Percentiles rank a stretch among this genome's conserved stretches.
phyloP scores from a whole-genome alignment of 768 basidiomycete species.

The Calocera viscosa region DNA sequence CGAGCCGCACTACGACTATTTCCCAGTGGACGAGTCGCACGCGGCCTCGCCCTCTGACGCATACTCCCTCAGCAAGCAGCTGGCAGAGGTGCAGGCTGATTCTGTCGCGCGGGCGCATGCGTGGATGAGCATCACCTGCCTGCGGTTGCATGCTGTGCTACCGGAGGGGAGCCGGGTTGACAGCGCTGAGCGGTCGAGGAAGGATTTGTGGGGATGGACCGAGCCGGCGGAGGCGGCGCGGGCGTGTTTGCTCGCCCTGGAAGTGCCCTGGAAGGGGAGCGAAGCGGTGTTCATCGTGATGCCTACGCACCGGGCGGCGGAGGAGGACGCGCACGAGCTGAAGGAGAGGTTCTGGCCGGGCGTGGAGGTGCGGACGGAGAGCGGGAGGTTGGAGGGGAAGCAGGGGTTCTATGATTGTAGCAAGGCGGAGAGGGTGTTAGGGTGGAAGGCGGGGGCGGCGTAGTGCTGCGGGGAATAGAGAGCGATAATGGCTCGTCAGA shows the following conservation, averaged over 20 bases:
- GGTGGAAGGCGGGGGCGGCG: conserved; percentile 15
- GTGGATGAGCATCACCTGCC: conserved; percentile 13
- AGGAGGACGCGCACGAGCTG: conserved; percentile 9
- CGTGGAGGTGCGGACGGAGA: conserved; percentile 11
- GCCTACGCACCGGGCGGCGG: conserved; percentile 5
- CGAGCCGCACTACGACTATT: conserved; percentile 12
- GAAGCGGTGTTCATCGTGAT: conserved; percentile 14
- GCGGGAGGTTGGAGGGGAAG: background rate
- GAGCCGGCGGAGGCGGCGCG: conserved; percentile 9
- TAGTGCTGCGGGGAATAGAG: background rate
- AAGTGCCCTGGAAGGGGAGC: conserved; percentile 15
- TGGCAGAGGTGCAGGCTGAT: conserved; percentile 14
- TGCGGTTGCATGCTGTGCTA: conserved; percentile 14
- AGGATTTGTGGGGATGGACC: conserved; percentile 16
- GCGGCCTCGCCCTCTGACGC: conserved; percentile 12
- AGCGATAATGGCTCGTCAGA: too few species aligned
- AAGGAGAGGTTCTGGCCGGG: conserved; percentile 12
- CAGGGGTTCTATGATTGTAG: conserved; percentile 15
- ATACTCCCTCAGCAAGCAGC: conserved; percentile 14
- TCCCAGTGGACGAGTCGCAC: conserved; percentile 15
- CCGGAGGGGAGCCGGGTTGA: background rate
- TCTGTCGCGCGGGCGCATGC: conserved; percentile 12
- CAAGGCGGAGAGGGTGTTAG: conserved; percentile 15
- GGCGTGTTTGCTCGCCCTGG: conserved; percentile 14
- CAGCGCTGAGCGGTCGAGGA: background rate